phyloP scores from a whole-genome alignment of 148 eudicot species.

The Vaccinium darrowii region DNA sequence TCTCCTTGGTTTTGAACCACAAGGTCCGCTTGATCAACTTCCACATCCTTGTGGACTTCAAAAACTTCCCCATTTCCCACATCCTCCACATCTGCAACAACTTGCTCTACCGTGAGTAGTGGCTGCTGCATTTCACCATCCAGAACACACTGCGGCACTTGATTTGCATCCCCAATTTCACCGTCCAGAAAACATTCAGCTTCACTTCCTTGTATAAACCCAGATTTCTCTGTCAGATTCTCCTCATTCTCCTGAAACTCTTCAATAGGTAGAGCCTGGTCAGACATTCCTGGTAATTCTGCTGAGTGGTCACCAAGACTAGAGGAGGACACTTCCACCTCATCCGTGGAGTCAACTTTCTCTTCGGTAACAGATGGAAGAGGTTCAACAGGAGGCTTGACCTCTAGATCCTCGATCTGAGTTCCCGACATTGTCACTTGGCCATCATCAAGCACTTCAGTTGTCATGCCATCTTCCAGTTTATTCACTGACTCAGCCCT shows the following conservation, averaged over 20 bases:
- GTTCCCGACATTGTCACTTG: background rate
- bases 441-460: background rate
- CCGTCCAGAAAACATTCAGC: background rate
- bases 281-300: background rate
- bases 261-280: background rate
- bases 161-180: background rate
- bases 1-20: background rate
- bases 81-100: background rate
- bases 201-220: background rate
- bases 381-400: background rate
- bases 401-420: background rate
- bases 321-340: background rate
- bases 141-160: background rate
- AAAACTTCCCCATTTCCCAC: background rate
- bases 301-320: background rate
- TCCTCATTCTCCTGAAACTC: background rate
- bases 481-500: background rate
- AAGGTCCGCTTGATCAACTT: too few relatives aligned
- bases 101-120: background rate
- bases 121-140: background rate
- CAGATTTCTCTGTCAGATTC: background rate
- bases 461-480: background rate
- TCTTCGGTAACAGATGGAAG: slow-evolving; percentile 3
- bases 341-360: background rate
- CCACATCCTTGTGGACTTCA: background rate